Evolutionary conservation across 116 monocot genomes (phyloP).

Genomic region (Posidonia oceanica): DNA sequence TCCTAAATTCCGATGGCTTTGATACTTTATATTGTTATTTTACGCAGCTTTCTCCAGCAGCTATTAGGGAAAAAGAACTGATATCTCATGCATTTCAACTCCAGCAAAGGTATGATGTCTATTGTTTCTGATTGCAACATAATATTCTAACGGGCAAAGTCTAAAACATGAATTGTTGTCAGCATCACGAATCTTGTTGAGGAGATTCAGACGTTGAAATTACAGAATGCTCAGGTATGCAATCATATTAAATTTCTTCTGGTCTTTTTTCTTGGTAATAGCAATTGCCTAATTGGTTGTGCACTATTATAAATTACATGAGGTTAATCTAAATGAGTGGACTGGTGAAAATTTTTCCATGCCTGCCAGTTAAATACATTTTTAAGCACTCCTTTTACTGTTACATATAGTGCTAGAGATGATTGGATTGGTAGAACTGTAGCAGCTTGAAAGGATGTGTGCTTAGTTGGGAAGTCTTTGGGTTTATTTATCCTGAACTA

Average conservation of each 20-base stretch:
- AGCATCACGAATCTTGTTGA: slow-evolving; percentile 14
- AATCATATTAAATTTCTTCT: background rate
- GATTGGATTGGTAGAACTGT: background rate
- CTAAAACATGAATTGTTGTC: slow-evolving; percentile 1
- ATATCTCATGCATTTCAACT: slow-evolving; percentile 14
- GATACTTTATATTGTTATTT: background rate
- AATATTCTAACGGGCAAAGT: background rate
- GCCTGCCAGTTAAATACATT: too few species aligned
- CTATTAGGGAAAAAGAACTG: slow-evolving; percentile 14
- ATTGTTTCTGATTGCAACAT: background rate
- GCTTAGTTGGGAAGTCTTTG: too few species aligned
- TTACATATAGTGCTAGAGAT: too few species aligned
- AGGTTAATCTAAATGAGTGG: background rate
- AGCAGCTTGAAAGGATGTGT: too few species aligned
- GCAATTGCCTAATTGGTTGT: background rate
- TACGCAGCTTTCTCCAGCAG: slow-evolving; percentile 9
- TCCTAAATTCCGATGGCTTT: background rate
- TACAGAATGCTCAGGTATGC: slow-evolving; percentile 20
- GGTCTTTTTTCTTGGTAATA: background rate
- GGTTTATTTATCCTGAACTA: too few species aligned
- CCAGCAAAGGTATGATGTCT: slow-evolving; percentile 12
- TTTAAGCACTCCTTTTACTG: too few species aligned
- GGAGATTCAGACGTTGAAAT: slow-evolving; percentile 15
- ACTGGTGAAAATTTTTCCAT: too few species aligned
- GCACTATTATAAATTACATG: background rate